Base-by-base conservation (phyloP, 2,329 filamentous ascomycete species). In the Dryadomyces quercivorus region DNA sequence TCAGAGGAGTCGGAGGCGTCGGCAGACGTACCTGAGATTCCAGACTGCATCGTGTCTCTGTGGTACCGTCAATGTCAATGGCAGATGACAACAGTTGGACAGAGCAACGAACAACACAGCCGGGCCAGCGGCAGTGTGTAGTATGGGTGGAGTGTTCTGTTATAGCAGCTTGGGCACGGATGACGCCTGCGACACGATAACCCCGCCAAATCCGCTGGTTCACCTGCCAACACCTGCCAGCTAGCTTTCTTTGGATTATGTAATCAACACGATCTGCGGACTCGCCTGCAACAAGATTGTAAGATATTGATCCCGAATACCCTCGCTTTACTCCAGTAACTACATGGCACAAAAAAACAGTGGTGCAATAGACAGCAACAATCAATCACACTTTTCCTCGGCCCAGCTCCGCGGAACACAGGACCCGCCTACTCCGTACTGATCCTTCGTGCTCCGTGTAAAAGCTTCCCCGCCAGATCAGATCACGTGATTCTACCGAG, bases 1-100 rank as follows among this genome's bases (percentile, higher is more conserved):
- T 42, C 16, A 9, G 38, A 9, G 26, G 26, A 31, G 26, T 42
- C 16, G 38, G 38, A 9, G 12, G 38, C 3, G 38, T 13, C 12
- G 38, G 38, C 12, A 42, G 38, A 34, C 64, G 51, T 74, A 85
- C 85, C 85, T 70, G 84, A 81, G 62, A 89, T 89, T 69, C 86
- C 85, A 40, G 86, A 89, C 74, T 90, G 85, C 86, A 89, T 89
- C 54, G 26, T 31, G 26, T 31, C 26, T 31, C 8, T 8, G 26
- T 31, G 26, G 8, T 31, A 8, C 26, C 4, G 26, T 31, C 26
- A 31, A 31, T 31, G 26, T 31, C 26, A 31, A 31, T 31, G 26
- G 26, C 26, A 5, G 26, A 31, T 31, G 26, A 8, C 8, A 31
- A 31, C 26, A 31, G 8, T 5, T 8, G 8, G 26, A 31, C 26